Conservation (phyloP, 805 yeast genomes). For the Saturnispora mendoncae region DNA sequence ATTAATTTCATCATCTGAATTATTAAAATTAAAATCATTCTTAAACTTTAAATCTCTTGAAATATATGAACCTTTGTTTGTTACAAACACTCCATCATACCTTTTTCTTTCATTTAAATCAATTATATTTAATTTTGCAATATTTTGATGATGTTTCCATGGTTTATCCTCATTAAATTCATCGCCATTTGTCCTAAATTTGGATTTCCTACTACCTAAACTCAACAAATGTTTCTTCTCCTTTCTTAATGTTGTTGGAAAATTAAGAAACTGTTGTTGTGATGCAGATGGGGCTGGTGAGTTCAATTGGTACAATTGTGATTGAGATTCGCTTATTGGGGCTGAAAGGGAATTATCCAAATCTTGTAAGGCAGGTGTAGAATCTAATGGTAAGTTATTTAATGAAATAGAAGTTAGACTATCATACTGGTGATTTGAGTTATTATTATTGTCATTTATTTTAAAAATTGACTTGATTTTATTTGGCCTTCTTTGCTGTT, state of each 20-base stretch:
- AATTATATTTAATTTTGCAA: conserved; percentile 9
- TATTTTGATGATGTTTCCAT: conserved; percentile 76
- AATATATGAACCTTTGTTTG: conserved; percentile 65
- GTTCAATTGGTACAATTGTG: neutral
- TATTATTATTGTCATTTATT: neutral
- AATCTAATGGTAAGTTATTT: neutral
- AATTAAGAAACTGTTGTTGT: conserved; percentile 27
- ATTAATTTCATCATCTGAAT: neutral
- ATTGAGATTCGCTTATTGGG: too few relatives aligned
- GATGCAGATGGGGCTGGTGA: neutral
- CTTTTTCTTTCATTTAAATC: conserved; percentile 66
- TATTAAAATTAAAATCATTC: too few relatives aligned
- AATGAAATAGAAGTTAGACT: neutral
- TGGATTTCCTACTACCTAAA: conserved; percentile 17
- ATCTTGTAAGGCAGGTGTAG: neutral
- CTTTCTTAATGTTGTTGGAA: conserved; percentile 43
- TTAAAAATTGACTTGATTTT: neutral
- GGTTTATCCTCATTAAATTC: conserved; percentile 83
- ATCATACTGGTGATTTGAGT: too few relatives aligned
- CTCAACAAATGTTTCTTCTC: conserved; percentile 17
- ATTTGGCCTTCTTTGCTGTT: neutral
- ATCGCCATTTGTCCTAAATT: conserved; percentile 28
- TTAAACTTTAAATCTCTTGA: conserved; percentile 1
- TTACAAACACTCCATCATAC: conserved; percentile 91
- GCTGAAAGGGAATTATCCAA: too few relatives aligned